Base-by-base conservation (phyloP, 2,329 filamentous ascomycete species). In the Salinomyces thailandicus region DNA sequence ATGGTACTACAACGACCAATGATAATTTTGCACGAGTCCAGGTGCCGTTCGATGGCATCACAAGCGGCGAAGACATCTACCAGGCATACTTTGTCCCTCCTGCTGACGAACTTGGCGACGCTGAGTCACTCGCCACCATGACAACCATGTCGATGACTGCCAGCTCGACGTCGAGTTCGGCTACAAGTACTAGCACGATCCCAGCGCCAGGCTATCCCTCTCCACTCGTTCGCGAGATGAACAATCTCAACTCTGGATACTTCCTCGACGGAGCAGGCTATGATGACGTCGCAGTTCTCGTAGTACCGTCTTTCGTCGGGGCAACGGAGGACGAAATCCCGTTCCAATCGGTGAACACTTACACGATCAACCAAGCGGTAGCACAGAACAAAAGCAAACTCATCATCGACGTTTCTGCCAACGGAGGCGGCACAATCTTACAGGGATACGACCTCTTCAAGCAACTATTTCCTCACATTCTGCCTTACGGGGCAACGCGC, bases 361-460 rank as follows among this genome's bases (percentile, higher is more conserved):
- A 60, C 12, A 62, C 68, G 44, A 58, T 69, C 31, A 52, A 60
- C 7, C 54, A 55, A 11, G 64, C 64, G 22, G 62, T 63, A 38
- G 60, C 34, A 32, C 64, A 62, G 1, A 69, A 68, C 38, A 77
- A 75, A 58, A 75, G 66, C 31, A 75, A 73, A 53, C 65, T 79
- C 0, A 68, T 79, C 8, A 60, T 80, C 18, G 75, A 79, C 45
- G 56, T 79, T 5, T 67, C 65, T 3, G 65, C 64, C 31, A 79
- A 79, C 45, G 69, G 67, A 2, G 76, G 76, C 28, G 75, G 76
- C 16, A 67, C 64, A 11, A 70, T 79, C 30, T 52, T 75, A 5
- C 65, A 71, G n/a, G 75, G 72, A 12, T 76, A 75, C 45, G 75
- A 78, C 49, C 62, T 80, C 17, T 78, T 79, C 59, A 71, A 72